Evolutionary conservation across 176 grass and related monocot genomes (phyloP), one percentile per base, ranked within the genome.

Genomic region (Dactylis glomerata): DNA sequence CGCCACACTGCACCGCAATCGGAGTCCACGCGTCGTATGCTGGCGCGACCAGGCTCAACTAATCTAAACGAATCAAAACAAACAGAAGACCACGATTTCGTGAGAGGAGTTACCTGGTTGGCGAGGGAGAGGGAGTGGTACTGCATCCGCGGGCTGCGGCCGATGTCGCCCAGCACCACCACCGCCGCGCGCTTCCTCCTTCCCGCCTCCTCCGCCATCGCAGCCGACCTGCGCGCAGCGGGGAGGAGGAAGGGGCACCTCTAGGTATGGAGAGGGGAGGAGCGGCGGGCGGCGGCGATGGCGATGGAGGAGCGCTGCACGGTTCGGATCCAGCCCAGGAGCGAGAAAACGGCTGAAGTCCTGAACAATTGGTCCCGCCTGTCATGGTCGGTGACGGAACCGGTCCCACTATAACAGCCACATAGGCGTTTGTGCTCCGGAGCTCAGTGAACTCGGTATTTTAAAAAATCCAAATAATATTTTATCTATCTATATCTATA

Each of bases 41-140:
- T 47, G 50, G 72, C 31, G 41, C 58, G 13, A 57, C 5, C 33
- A 30, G 0, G 62, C 38, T 22, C 8, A 22, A 47, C 28, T 40
- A 36, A 32, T 27, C 14, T 2, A 70, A 49, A 16, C 40, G 40
- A 64, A 52, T 7, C 81, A 41, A 49, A 73, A 61, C 7, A 20
- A 73, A 73, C 3, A 68, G 8, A 47, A 66, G 64, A 54, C 15
- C 37, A 20, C 47, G 56, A 73, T 64, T 33, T 80, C 13, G 49
- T 4, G 54, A 30, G 44, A 20, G 38, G 63, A 22, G n/a, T 64
- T 64, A 86, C 96, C 91, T 96, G 93, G 20, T 91, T 85, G 81
- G 96, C 96, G 32, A 99, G 89, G 16, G 96, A 99, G 59, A 96
- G 89, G 41, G 96, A 92, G 86, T 99, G 96, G 81, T 99, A 96